Base-by-base conservation (phyloP, 345 rosid genomes). In the Gossypium arboreum region DNA sequence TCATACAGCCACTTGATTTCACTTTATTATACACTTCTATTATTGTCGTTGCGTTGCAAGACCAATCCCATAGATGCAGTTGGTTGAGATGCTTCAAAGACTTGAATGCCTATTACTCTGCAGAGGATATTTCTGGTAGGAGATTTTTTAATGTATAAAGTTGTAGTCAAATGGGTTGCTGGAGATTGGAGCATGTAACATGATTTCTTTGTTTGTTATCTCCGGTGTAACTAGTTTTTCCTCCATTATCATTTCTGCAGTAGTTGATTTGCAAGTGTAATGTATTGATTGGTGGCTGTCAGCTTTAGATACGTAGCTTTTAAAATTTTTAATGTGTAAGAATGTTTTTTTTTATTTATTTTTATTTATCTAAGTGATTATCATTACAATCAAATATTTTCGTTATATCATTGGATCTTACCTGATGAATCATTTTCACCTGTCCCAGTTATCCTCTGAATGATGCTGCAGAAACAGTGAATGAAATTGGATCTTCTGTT, bases 401-500 rank as follows among this genome's bases (percentile, higher is more conserved):
- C 10, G 9, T 56, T 10, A 22, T 75, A 47, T n/a, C 27, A 29
- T 62, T 68, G 13, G 7, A 20, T 64, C 77, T 74, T 22, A 58
- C 13, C 25, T 67, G 12, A 70, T 18, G 56, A 54, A 72, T 54
- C 39, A 3, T 43, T 50, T 74, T 82, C 63, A 80, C n/a, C 47
- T 84, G 72, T 81, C 57, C 68, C 85, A 94, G 98, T 81, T 94
- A 91, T 87, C 98, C 98, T 56, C 87, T 92, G 78, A 92, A 92
- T 61, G 94, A 94, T 85, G 92, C 91, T 71, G 89, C 92, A 0
- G 98, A 94, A 85, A 94, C 98, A 63, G 85, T 92, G 50, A 88
- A 87, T 64, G 96, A 94, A 81, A 94, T 94, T 75, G 97, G 96
- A 73, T 86, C 91, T 76, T 85, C 98, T 60, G 76, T 92, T 79